Evolutionary conservation across 805 yeast species (phyloP), one percentile per base, ranked within the genome.

Genomic region (Metschnikowia hibisci): DNA sequence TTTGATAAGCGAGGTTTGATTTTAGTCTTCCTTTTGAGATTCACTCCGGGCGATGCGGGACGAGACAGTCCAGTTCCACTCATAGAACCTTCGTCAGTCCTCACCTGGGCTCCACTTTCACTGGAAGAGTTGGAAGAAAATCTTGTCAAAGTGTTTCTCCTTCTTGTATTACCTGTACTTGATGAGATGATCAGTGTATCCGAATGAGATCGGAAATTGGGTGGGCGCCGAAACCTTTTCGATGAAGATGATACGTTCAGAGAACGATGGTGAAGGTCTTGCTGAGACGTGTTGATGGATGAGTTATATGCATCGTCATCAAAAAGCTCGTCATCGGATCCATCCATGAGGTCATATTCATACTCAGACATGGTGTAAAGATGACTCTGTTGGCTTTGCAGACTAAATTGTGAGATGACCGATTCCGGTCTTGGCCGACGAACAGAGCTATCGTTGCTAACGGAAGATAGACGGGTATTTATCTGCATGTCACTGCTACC

Each of bases 281-380:
- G 47, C 31, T 54, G 67, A 2, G 72, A 62, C 6, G 54, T 62
- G 42, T 65, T 68, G 32, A 68, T 48, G 12, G 71, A 64, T 5
- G 69, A 62, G 42, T 69, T 74, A 48, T 68, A 68, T 23, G 58
- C 55, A 28, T 66, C 69, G 34, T 66, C 69, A 30, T 64, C 69
- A 35, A 51, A 51, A 36, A 58, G 61, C 44, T 58, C 63, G 29
- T 65, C 66, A 9, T 67, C 74, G 2, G 73, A 63, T 34, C 64
- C 74, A 32, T 64, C 71, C 44, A 67, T 47, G 37, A 61, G 58
- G 27, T 69, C 74, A 32, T 67, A 50, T 41, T 70, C 76, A 4
- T 69, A 64, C 42, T 67, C 76, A 3, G 74, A 67, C 54, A 68
- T 66, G 13, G 71, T 62, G 7, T 71, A 69, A 46, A 68, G 52